phyloP scores from a whole-genome alignment of 768 basidiomycete species.

The Candolleomyces eurysporus region DNA sequence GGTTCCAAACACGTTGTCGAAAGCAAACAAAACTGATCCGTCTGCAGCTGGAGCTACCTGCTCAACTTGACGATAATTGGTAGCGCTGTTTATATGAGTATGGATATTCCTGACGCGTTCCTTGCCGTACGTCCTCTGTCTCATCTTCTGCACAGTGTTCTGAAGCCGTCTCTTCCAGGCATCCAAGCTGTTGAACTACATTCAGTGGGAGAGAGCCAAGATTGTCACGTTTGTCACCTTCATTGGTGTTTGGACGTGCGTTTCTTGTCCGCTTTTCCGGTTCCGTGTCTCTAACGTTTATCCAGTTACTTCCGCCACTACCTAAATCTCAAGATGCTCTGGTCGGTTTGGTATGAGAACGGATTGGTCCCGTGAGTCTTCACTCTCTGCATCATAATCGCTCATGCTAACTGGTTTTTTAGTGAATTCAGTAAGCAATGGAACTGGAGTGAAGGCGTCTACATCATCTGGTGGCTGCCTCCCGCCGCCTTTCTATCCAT shows the following conservation, averaged over 20 bases:
- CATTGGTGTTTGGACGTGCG: conserved; percentile 79
- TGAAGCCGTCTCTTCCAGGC: conserved; percentile 39
- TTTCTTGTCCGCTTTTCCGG: conserved; percentile 13
- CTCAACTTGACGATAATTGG: conserved; percentile 85
- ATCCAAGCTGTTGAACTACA: conserved; percentile 87
- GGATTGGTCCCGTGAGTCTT: conserved; percentile 68
- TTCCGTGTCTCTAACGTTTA: neutral
- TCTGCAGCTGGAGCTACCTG: conserved; percentile 76
- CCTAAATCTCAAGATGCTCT: conserved; percentile 81
- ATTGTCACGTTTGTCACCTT: conserved; percentile 62
- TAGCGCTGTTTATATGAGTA: conserved; percentile 89
- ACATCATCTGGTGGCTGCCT: conserved; percentile 75
- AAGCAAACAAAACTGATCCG: neutral
- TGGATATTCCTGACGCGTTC: conserved; percentile 93
- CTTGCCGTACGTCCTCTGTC: conserved; percentile 64
- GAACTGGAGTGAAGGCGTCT: conserved; percentile 61
- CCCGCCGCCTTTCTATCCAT: conserved; percentile 80
- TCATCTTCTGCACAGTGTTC: neutral
- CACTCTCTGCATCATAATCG: neutral
- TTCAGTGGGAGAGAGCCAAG: conserved; percentile 65
- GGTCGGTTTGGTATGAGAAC: conserved; percentile 82
- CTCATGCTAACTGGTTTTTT: conserved; percentile 1
- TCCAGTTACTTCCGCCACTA: conserved; percentile 91
- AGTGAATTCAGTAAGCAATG: conserved; percentile 59
- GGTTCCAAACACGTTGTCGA: neutral